Base-by-base conservation (phyloP, 2,329 filamentous ascomycete species). In the Macrophomina pseudophaseolina region DNA sequence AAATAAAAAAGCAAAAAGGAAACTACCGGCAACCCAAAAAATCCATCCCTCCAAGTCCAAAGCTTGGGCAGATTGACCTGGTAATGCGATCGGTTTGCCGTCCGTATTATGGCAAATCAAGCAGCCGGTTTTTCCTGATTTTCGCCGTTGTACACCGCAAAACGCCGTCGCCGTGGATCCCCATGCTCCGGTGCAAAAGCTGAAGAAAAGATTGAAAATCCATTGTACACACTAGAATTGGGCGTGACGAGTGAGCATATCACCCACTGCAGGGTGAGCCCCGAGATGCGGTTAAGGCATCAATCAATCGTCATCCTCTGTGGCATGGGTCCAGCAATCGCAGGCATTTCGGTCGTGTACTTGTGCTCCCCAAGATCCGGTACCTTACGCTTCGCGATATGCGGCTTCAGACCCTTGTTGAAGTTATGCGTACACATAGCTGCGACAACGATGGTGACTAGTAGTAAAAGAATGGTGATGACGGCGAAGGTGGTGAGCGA, bases 401-500 rank as follows among this genome's bases (percentile, higher is more conserved):
- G 94, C 9, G 89, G 89, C 83, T 96, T 97, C 68, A 99, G 84
- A 8, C 95, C 95, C 71, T 90, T 90, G 79, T 90, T 87, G 81
- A 98, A 99, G 82, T 98, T 98, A 78, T 86, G 82, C 80, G 93
- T 94, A 85, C 94, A 98, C 73, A 94, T 85, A 74, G 91, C 88
- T 46, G 93, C 94, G 72, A 97, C 94, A 77, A 86, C 80, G 72
- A 99, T 97, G 68, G 95, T 99, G 69, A 93, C 82, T 62, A 98
- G 82, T 72, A 99, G 92, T 68, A 98, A 83, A 33, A 96, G 80
- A 67, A 99, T 92, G 48, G 95, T 97, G 73, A 99, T 90, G 69
- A 97, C 89, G 62, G 95, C 94, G 75, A 99, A 99, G 68, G 93
- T 92, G 5, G 94, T 97, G 74, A 99, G 84, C 16, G 91, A 94